Evolutionary conservation across 192 early-diverging fungal genomes (phyloP), one percentile per base, ranked within the genome.

Genomic region (Podila horticola): DNA sequence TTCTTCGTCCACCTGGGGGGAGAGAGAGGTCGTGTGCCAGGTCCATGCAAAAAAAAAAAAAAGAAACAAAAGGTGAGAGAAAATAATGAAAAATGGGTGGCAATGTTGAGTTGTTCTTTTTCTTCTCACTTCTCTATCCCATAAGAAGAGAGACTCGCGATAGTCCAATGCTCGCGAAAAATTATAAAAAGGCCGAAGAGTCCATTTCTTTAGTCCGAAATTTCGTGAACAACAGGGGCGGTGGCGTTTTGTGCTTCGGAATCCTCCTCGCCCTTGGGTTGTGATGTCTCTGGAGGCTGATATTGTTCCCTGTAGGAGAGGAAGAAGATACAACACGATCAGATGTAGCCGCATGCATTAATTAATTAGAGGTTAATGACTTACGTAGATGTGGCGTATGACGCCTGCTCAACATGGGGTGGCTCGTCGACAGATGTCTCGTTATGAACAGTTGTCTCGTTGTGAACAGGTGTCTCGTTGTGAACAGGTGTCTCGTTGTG

Each of bases 41-140:
- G 68, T 66, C 38, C 38, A 41, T 29, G 45, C 11, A 58, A 62
- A 73, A 52, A 55, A 58, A 31, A 34, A 58, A 41, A 13, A 66
- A 66, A 59, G n/a, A 2, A 34, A 34, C 45, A 28, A 49, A 58
- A 3, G 28, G 30, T 28, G 34, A n/a, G 17, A 31, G 51, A 28
- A 64, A 57, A 50, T 6, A 68, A 67, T n/a, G n/a, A 68, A 38
- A 58, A 10, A 66, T 29, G 15, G 4, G 41, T 17, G 41, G 41
- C 15, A 41, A 41, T 41, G 41, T 45, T 15, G 15, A 17, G 41
- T 12, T 13, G 41, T 17, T 3, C 15, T 45, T 45, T 17, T 45
- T 41, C 3, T 45, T 45, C 34, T 36, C 34, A n/a, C 41, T 41
- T 2, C 38, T 41, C 12, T 11, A 45, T 45, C 41, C 15, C 13